Conservation (phyloP, 768 basidiomycete species). For the Postia placenta region DNA sequence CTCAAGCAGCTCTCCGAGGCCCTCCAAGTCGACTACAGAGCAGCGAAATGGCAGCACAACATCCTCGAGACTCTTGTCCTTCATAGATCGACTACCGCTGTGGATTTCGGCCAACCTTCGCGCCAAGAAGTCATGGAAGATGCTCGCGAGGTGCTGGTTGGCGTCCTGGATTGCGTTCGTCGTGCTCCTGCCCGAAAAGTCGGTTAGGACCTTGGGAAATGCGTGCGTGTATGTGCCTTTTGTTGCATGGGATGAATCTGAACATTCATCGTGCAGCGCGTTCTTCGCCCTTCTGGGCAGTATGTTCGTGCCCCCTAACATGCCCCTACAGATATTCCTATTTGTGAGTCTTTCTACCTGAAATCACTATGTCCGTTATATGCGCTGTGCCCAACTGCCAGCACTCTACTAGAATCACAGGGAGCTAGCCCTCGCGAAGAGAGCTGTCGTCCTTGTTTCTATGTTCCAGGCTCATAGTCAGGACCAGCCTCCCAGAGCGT, state of each 20-base stretch:
- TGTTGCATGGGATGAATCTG: too few species aligned
- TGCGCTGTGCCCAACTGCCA: too few species aligned
- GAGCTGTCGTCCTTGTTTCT: too few species aligned
- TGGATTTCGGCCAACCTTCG: constrained; percentile 34
- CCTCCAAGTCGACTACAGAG: neutral
- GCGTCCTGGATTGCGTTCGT: constrained; percentile 34
- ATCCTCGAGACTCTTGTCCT: neutral
- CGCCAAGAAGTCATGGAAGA: constrained; percentile 30
- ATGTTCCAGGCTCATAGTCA: too few species aligned
- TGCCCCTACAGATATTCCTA: constrained; percentile 43
- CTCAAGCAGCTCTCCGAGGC: neutral
- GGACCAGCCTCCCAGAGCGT: too few species aligned
- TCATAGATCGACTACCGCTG: constrained; percentile 25
- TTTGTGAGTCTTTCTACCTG: constrained; percentile 30
- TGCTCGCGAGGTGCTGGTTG: constrained; percentile 35
- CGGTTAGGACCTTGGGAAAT: constrained; percentile 32
- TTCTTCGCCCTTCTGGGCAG: constrained; percentile 40
- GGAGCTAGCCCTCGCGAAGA: too few species aligned
- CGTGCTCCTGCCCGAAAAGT: constrained; percentile 33
- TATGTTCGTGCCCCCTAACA: constrained; percentile 41
- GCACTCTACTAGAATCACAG: too few species aligned
- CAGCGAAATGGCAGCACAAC: neutral
- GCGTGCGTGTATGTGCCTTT: constrained; percentile 37
- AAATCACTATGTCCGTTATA: too few species aligned
- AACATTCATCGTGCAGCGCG: constrained; percentile 28